These are phyloP conservation scores for Xylariaceae sp. DNA, from an alignment of 2,329 filamentous ascomycete genomes.

Conservation along the genomic window DNA sequence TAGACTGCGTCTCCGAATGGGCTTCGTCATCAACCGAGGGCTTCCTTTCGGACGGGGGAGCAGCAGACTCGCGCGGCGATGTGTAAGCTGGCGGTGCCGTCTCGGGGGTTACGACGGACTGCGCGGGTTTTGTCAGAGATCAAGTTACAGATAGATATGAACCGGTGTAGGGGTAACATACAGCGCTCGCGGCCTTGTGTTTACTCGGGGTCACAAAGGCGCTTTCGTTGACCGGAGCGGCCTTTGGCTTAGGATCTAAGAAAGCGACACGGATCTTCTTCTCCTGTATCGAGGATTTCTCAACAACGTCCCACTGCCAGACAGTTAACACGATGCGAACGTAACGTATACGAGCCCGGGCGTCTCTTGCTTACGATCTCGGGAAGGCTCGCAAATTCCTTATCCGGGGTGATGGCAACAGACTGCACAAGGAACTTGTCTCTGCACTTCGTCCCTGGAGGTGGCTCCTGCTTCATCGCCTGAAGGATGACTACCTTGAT, in stretches of 20 bases:
- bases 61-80: slow-evolving; percentile 36
- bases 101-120: slow-evolving; percentile 41
- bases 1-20: slow-evolving; percentile 26
- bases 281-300: slow-evolving; percentile 78
- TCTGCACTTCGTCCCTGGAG: slow-evolving; percentile 79
- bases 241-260: slow-evolving; percentile 61
- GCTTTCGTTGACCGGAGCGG: slow-evolving; percentile 27
- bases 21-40: slow-evolving; percentile 23
- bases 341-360: slow-evolving; percentile 5
- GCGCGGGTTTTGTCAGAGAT: not conserved
- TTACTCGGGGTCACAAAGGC: slow-evolving; percentile 37
- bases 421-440: slow-evolving; percentile 98
- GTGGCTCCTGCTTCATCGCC: slow-evolving; percentile 94
- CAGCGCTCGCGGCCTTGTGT: slow-evolving; percentile 35
- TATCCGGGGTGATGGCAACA: slow-evolving; percentile 73
- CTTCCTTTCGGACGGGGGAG: slow-evolving; percentile 31
- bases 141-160: too few species aligned
- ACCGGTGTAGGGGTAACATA: slow-evolving; percentile 28
- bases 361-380: slow-evolving; percentile 60
- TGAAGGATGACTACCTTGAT: slow-evolving; percentile 72
- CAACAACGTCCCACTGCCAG: slow-evolving; percentile 67
- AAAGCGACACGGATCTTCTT: slow-evolving; percentile 93
- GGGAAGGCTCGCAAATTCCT: slow-evolving; percentile 74
- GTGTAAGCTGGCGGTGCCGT: slow-evolving; percentile 39
- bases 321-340: slow-evolving; percentile 24